Percentiles rank a stretch among this genome's conserved stretches.
phyloP scores from a whole-genome alignment of 768 basidiomycete species.

The Hygrocybe punicea region DNA sequence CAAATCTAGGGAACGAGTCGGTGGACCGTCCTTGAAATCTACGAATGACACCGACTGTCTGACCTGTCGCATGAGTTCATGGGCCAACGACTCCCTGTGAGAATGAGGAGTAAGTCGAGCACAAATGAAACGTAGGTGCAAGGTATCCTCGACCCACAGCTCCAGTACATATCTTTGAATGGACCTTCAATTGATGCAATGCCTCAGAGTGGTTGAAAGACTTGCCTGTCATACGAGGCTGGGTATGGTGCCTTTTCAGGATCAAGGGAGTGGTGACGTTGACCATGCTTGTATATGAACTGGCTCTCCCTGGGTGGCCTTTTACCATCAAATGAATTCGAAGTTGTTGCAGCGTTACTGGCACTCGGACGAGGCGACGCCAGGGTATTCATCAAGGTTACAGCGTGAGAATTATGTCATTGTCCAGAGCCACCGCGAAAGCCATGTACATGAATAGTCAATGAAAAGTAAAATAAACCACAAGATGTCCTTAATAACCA shows the following conservation, averaged over 20 bases:
- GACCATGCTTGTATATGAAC: conserved; percentile 59
- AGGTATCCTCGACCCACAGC: conserved; percentile 45
- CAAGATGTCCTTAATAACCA: neutral
- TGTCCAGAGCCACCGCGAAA: neutral
- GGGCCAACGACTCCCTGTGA: conserved; percentile 54
- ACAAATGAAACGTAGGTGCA: conserved; percentile 1
- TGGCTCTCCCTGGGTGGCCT: conserved; percentile 52
- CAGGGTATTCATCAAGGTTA: neutral
- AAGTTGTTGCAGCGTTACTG: conserved; percentile 15
- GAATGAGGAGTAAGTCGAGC: neutral
- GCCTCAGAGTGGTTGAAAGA: neutral
- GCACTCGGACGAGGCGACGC: neutral
- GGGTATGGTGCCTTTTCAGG: conserved; percentile 80
- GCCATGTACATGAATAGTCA: neutral
- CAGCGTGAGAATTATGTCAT: conserved; percentile 1
- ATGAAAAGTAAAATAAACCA: neutral
- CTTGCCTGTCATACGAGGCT: conserved; percentile 56
- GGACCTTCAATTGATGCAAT: neutral
- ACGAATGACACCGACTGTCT: conserved; percentile 58
- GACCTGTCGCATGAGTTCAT: conserved; percentile 46
- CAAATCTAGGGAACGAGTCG: conserved; percentile 58
- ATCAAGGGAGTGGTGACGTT: conserved; percentile 63
- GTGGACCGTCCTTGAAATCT: conserved; percentile 49
- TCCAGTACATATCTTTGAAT: conserved; percentile 48
- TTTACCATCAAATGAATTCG: conserved; percentile 35